These are phyloP conservation scores for Candida arabinofermentans DNA, from an alignment of 805 yeast genomes.

Conservation along the genomic window DNA sequence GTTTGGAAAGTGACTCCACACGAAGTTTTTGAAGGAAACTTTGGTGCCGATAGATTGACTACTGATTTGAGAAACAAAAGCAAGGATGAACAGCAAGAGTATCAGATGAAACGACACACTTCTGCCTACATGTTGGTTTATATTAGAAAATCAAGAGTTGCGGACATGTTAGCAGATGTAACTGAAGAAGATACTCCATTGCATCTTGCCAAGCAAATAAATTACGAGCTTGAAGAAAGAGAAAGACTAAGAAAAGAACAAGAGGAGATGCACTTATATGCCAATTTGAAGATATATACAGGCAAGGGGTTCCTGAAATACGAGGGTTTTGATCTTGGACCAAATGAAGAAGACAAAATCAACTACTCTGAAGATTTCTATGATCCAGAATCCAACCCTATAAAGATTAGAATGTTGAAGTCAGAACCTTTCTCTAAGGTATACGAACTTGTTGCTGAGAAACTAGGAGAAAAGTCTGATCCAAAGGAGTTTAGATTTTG, in stretches of 20 bases:
- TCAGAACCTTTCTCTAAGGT: slow-evolving; percentile 50
- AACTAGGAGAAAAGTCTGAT: slow-evolving; percentile 32
- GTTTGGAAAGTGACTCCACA: slow-evolving; percentile 82
- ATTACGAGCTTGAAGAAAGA: slow-evolving; percentile 56
- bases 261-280: slow-evolving; percentile 68
- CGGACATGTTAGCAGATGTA: slow-evolving; percentile 55
- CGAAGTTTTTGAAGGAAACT: slow-evolving; percentile 90
- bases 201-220: slow-evolving; percentile 63
- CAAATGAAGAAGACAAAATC: slow-evolving; percentile 46
- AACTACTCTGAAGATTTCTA: slow-evolving; percentile 48
- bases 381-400: slow-evolving; percentile 45
- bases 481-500: slow-evolving; percentile 49
- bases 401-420: slow-evolving; percentile 49
- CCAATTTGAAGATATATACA: slow-evolving; percentile 55
- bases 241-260: slow-evolving; percentile 51
- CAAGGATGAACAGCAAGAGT: slow-evolving; percentile 58
- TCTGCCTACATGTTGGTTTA: slow-evolving; percentile 98
- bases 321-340: slow-evolving; percentile 73
- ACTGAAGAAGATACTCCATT: slow-evolving; percentile 56
- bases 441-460: slow-evolving; percentile 44
- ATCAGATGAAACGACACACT: slow-evolving; percentile 73
- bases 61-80: slow-evolving; percentile 47
- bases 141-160: slow-evolving; percentile 58
- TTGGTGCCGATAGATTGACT: slow-evolving; percentile 68
- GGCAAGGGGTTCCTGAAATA: slow-evolving; percentile 50